Evolutionary conservation across 139 green algal genomes (phyloP).

Genomic region (Auxenochlorella pyrenoidosa): DNA sequence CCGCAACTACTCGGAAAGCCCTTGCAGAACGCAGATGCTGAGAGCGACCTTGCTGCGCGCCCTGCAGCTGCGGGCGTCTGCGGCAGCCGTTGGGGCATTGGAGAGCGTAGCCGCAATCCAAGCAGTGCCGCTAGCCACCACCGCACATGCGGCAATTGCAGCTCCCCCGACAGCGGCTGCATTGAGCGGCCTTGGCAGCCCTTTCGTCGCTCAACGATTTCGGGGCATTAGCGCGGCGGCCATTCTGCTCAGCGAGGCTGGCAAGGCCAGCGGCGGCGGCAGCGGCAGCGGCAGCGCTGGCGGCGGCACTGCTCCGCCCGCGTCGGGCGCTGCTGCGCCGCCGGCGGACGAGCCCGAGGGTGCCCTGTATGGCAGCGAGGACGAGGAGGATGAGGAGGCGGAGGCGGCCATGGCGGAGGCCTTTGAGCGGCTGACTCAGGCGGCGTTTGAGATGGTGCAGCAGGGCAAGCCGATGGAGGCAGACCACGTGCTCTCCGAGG

Average conservation of each 20-base stretch:
- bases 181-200: neutral
- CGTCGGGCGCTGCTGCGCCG: neutral
- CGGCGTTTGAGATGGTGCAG: constrained; percentile 34
- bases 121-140: neutral
- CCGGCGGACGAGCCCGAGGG: neutral
- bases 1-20: too few relatives aligned
- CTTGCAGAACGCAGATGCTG: too few relatives aligned
- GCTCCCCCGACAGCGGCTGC: neutral
- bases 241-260: neutral
- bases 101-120: neutral
- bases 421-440: constrained; percentile 37
- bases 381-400: constrained; percentile 8
- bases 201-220: neutral
- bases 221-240: constrained; percentile 7
- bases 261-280: neutral
- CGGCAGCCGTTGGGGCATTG: neutral
- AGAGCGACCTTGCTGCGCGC: too few relatives aligned
- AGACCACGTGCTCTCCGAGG: constrained; percentile 34
- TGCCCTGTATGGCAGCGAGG: neutral
- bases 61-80: neutral
- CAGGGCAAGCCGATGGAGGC: constrained; percentile 42
- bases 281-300: neutral
- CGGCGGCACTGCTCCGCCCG: neutral
- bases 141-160: neutral
- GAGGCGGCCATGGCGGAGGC: constrained; percentile 14